A percentile compares a stretch with the other conserved stretches of the same genome.
These are phyloP conservation scores for Elaeis oleifera DNA, from an alignment of 202 grass and related monocot genomes.

Conservation along the genomic window DNA sequence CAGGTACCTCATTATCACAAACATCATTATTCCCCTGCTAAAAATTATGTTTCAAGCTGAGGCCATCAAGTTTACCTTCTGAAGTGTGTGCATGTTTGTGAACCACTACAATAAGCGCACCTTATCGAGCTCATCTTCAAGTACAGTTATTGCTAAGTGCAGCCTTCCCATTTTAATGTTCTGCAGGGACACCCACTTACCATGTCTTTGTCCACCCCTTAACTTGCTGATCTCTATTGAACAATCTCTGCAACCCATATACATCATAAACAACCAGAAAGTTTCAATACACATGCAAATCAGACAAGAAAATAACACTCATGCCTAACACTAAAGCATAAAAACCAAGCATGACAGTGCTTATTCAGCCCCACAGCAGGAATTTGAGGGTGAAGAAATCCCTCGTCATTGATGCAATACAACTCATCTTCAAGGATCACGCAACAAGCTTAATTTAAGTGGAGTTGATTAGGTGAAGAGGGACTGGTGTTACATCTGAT, in stretches of 20 bases:
- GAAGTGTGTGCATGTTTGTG: slow-evolving; percentile 1
- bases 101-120: slow-evolving; percentile 21
- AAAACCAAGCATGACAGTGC: too few relatives aligned
- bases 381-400: too few relatives aligned
- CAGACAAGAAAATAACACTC: too few relatives aligned
- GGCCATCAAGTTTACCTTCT: slow-evolving; percentile 19
- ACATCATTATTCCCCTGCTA: slow-evolving; percentile 22
- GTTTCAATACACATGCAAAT: too few relatives aligned
- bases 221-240: slow-evolving; percentile 55
- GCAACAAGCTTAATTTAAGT: too few relatives aligned
- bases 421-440: too few relatives aligned
- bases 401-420: too few relatives aligned
- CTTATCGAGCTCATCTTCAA: slow-evolving; percentile 68
- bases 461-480: too few relatives aligned
- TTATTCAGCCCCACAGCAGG: too few relatives aligned
- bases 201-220: slow-evolving; percentile 78
- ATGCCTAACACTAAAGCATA: too few relatives aligned
- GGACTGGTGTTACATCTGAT: too few relatives aligned
- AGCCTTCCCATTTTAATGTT: slow-evolving; percentile 88
- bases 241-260: slow-evolving; percentile 47
- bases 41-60: slow-evolving; percentile 33
- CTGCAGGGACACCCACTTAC: slow-evolving; percentile 81
- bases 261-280: too few relatives aligned
- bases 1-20: slow-evolving; percentile 25
- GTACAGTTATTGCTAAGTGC: slow-evolving; percentile 58